Evolutionary conservation across 2,329 filamentous ascomycete species (phyloP).

Genomic region (Epichloe coenophiala): DNA sequence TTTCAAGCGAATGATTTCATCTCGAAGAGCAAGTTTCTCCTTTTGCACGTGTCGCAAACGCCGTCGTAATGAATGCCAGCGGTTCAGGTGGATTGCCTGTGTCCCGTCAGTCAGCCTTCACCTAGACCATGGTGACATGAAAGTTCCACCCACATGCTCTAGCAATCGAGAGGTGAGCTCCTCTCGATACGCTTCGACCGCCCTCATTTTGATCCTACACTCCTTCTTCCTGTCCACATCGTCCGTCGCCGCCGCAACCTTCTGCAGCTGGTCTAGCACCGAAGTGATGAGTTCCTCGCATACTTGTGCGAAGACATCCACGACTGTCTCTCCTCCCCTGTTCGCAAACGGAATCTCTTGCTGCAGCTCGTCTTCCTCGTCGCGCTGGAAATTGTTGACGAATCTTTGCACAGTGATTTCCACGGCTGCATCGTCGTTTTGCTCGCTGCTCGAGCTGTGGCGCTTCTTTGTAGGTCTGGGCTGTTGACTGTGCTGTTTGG

Average conservation of each 20-base stretch:
- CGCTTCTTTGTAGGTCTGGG: conserved; percentile 11
- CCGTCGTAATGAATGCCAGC: conserved; percentile 42
- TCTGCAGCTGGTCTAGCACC: conserved; percentile 33
- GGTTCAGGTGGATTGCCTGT: conserved; percentile 46
- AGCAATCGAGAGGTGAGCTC: conserved; percentile 42
- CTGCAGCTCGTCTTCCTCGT: conserved; percentile 31
- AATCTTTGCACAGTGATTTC: conserved; percentile 50
- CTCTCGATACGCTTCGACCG: conserved; percentile 44
- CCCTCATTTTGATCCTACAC: conserved; percentile 38
- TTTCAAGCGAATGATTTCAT: conserved; percentile 46
- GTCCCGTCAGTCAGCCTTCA: background rate
- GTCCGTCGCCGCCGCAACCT: conserved; percentile 24
- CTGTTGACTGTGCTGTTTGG: conserved; percentile 3
- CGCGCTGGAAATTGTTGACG: conserved; percentile 29
- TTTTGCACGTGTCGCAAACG: conserved; percentile 43
- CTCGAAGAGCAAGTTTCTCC: conserved; percentile 41
- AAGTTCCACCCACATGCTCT: conserved; percentile 36
- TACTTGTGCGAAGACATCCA: conserved; percentile 49
- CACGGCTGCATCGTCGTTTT: conserved; percentile 20
- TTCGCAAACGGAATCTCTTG: conserved; percentile 40
- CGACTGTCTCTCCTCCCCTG: conserved; percentile 42
- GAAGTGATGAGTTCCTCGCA: conserved; percentile 46
- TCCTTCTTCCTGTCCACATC: conserved; percentile 37
- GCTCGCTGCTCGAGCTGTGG: conserved; percentile 12
- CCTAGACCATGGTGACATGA: background rate